Percentiles rank a stretch among this genome's conserved stretches.
These are phyloP conservation scores for Penicillium sp. DNA, from an alignment of 2,329 filamentous ascomycete genomes.

Conservation along the genomic window DNA sequence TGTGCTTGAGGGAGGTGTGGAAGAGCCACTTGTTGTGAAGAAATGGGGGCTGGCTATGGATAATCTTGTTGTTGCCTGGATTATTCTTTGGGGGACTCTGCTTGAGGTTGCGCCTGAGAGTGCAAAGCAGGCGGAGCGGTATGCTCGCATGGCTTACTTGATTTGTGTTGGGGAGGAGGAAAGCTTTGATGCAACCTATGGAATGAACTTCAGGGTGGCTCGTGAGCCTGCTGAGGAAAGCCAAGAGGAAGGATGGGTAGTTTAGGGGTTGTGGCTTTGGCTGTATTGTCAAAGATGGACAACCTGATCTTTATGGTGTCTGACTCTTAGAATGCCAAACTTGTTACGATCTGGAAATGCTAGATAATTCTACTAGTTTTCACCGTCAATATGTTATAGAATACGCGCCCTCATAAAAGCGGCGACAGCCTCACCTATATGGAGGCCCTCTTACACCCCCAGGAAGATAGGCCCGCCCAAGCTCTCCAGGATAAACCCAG, in stretches of 20 bases:
- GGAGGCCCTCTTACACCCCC: too few species aligned
- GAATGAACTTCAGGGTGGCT: constrained; percentile 2
- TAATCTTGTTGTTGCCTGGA: constrained; percentile 27
- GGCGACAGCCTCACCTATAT: too few species aligned
- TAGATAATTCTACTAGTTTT: too few species aligned
- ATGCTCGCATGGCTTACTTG: constrained; percentile 32
- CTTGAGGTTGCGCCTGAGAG: constrained; percentile 14
- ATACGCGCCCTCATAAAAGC: too few species aligned
- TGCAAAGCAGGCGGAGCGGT: constrained; percentile 24
- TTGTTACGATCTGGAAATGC: too few species aligned
- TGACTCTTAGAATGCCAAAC: too few species aligned
- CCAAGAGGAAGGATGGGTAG: neutral
- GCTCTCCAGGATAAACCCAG: too few species aligned
- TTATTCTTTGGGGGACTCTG: constrained; percentile 28
- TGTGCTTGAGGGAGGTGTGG: neutral
- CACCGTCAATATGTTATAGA: too few species aligned
- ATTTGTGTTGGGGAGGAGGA: constrained; percentile 37
- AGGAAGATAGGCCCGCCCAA: too few species aligned
- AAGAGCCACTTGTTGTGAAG: constrained; percentile 1
- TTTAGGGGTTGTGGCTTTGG: neutral
- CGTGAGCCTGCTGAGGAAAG: neutral
- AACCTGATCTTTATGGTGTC: too few species aligned
- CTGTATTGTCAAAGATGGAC: neutral
- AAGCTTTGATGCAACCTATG: constrained; percentile 26
- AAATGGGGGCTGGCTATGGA: constrained; percentile 32